Base-by-base conservation (phyloP, 2,329 filamentous ascomycete genomes). In the Colletotrichum musae region DNA sequence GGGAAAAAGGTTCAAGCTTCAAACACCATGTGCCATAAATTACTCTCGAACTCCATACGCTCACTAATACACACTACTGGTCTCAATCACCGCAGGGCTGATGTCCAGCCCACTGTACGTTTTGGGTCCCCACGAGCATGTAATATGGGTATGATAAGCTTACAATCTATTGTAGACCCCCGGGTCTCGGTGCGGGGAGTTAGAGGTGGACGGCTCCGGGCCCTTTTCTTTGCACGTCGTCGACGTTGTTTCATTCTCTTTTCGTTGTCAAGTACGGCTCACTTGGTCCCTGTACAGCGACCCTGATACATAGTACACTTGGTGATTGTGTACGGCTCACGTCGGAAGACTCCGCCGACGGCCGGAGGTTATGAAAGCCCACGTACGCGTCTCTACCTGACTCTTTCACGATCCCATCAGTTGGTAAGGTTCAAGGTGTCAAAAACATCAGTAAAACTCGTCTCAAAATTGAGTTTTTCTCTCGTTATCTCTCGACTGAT, bases 361-460 rank as follows among this genome's bases (percentile, higher is more conserved):
- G 58, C 52, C 47, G 32, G 59, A 62, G 50, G 26, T 36, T 21
- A 47, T 15, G 32, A 54, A 18, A 47, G 50, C 50, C 48, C 54
- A 62, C 50, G 59, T 50, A 62, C 50, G 59, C 59, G 50, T 62
- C 51, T n/a, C 51, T 39, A 6, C 12, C 64, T 51, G 58, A 41
- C 58, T 39, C 32, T 47, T 18, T 24, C 60, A 56, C 48, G 45
- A 54, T 59, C 36, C 36, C 56, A 10, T 66, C 66, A 56, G 50
- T 52, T 47, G 41, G 43, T 48, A 47, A 66, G 48, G 56, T 59
- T 60, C 43, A 45, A 48, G 32, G 24, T 66, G 66, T 69, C 66
- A 66, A 66, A 56, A 60, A 51, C 62, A 52, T 60, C 56, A 56
- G 56, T 47, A 51, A 60, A 69, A 57, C 66, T 69, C 66, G 56